Evolutionary conservation across 2,329 filamentous ascomycete genomes (phyloP).

Genomic region (Cytospora piceicola): DNA sequence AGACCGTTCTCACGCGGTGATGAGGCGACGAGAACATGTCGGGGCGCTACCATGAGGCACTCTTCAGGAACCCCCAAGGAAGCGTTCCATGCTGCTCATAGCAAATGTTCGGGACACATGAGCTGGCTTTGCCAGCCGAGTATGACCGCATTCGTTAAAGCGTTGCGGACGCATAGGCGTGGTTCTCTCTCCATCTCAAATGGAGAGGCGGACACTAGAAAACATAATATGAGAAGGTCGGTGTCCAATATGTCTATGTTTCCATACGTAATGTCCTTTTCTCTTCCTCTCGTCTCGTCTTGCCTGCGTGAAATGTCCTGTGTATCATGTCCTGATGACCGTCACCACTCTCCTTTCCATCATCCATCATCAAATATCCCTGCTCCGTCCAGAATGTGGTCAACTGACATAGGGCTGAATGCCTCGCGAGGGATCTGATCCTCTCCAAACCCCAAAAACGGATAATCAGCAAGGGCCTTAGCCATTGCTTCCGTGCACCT

Average conservation of each 20-base stretch:
- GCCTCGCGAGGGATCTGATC: neutral
- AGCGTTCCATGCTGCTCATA: too few relatives aligned
- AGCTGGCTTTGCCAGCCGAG: too few relatives aligned
- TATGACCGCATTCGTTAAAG: too few relatives aligned
- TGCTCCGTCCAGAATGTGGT: neutral
- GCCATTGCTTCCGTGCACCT: neutral
- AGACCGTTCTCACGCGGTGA: too few relatives aligned
- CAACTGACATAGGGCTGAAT: neutral
- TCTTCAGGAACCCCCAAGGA: too few relatives aligned
- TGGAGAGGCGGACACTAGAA: neutral
- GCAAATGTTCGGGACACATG: too few relatives aligned
- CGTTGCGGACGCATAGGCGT: neutral
- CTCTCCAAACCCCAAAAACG: neutral
- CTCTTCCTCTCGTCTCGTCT: neutral
- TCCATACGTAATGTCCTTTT: neutral
- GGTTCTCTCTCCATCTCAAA: neutral
- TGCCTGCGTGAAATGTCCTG: constrained; percentile 1
- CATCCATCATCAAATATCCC: neutral
- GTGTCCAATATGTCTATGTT: neutral
- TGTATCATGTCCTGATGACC: neutral
- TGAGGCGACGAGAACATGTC: too few relatives aligned
- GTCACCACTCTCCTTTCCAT: neutral
- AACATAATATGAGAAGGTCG: neutral
- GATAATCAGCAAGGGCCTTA: neutral
- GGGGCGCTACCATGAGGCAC: too few relatives aligned